A percentile compares a stretch with the other conserved stretches of the same genome.
Conservation (phyloP, 1,284 basidiomycete species). For the Blastosporella zonata region DNA sequence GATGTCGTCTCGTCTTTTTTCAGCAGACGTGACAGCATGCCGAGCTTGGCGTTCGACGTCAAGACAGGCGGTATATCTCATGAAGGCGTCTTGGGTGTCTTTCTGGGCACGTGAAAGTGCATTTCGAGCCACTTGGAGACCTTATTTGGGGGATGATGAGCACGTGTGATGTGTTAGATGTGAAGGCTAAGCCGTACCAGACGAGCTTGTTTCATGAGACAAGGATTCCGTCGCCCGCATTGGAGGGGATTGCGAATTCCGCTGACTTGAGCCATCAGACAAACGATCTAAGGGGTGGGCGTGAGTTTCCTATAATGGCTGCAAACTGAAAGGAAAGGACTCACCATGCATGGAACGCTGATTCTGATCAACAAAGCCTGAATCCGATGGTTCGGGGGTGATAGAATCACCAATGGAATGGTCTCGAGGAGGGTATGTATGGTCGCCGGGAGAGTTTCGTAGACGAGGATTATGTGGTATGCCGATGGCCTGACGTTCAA, state of each 20-base stretch:
- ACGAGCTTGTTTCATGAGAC: slow-evolving; percentile 39
- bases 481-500: slow-evolving; percentile 68
- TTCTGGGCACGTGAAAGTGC: slow-evolving; percentile 57
- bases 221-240: slow-evolving; percentile 36
- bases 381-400: slow-evolving; percentile 55
- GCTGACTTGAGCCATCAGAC: slow-evolving; percentile 34
- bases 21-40: slow-evolving; percentile 57
- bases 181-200: slow-evolving; percentile 32
- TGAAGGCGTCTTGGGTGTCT: slow-evolving; percentile 69
- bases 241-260: slow-evolving; percentile 37
- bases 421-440: slow-evolving; percentile 39
- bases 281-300: slow-evolving; percentile 26
- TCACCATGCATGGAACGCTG: slow-evolving; percentile 39
- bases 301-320: slow-evolving; percentile 8
- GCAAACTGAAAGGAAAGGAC: slow-evolving; percentile 8
- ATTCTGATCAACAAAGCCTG: slow-evolving; percentile 40
- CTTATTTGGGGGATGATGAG: slow-evolving; percentile 34
- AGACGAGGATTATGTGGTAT: slow-evolving; percentile 76
- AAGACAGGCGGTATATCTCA: slow-evolving; percentile 63
- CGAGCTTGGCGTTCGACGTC: slow-evolving; percentile 65
- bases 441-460: slow-evolving; percentile 42
- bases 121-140: slow-evolving; percentile 42
- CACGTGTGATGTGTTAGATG: slow-evolving; percentile 13
- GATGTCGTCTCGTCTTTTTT: slow-evolving; percentile 68
- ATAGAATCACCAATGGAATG: slow-evolving; percentile 45